Evolutionary conservation across 1,284 basidiomycete species (phyloP).

Genomic region (Ustilago cynodontis): DNA sequence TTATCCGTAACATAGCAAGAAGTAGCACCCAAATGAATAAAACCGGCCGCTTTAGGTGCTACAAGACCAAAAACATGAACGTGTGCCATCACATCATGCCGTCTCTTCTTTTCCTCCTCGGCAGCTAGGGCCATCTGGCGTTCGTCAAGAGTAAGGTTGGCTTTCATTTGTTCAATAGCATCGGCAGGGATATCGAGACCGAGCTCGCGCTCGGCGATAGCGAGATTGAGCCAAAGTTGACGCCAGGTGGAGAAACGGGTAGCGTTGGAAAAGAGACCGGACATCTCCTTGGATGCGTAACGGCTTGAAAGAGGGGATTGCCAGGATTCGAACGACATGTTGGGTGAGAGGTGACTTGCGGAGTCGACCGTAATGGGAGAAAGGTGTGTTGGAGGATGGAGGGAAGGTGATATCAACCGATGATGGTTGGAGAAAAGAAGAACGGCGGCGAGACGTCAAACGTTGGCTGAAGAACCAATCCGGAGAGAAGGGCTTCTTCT

Average conservation of each 20-base stretch:
- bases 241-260: constrained; percentile 98
- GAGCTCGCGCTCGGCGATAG: constrained; percentile 94
- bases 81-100: constrained; percentile 99
- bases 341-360: constrained; percentile 2
- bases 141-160: constrained; percentile 84
- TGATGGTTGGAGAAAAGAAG: constrained; percentile 2
- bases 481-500: constrained; percentile 11
- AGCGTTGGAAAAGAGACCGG: constrained; percentile 90
- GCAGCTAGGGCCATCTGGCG: constrained; percentile 93
- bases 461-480: constrained; percentile 2
- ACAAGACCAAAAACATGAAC: constrained; percentile 96
- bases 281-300: constrained; percentile 99
- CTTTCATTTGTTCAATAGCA: constrained; percentile 93
- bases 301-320: constrained; percentile 73
- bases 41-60: constrained; percentile 93
- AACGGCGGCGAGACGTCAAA: too few relatives aligned
- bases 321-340: constrained; percentile 62
- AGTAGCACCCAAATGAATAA: constrained; percentile 97
- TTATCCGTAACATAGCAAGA: constrained; percentile 97
- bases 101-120: constrained; percentile 92
- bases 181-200: constrained; percentile 89
- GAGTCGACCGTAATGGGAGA: not conserved
- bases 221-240: constrained; percentile 94
- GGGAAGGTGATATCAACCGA: not conserved
- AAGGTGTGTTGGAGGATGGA: not conserved